phyloP scores from a whole-genome alignment of 1,284 basidiomycete genomes.

The Albatrellus sp. region DNA sequence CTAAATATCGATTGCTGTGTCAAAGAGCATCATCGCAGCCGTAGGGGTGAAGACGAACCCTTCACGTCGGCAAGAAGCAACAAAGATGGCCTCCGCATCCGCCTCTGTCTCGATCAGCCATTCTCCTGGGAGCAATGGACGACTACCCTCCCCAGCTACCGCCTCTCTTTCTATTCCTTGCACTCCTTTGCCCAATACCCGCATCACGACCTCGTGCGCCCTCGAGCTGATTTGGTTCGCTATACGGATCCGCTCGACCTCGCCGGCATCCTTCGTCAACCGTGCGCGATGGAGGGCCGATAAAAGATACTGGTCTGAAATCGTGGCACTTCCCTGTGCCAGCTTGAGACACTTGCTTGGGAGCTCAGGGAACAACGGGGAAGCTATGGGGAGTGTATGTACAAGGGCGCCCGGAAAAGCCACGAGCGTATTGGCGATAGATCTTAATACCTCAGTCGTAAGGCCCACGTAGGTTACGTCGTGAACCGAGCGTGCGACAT shows the following conservation, averaged over 20 bases:
- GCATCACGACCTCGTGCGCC: conserved; percentile 85
- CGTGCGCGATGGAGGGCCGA: conserved; percentile 67
- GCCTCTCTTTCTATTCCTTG: conserved; percentile 34
- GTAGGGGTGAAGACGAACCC: conserved; percentile 37
- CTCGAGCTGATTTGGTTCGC: conserved; percentile 79
- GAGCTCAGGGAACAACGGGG: conserved; percentile 43
- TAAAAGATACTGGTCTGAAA: conserved; percentile 52
- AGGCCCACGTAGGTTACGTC: conserved; percentile 49
- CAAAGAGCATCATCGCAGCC: not conserved
- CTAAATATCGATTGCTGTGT: conserved; percentile 22
- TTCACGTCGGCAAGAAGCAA: conserved; percentile 74
- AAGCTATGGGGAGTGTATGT: conserved; percentile 48
- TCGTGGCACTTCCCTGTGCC: conserved; percentile 22
- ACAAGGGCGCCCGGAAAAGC: conserved; percentile 46
- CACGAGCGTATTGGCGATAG: conserved; percentile 41
- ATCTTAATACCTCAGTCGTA: conserved; percentile 32
- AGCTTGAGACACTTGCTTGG: conserved; percentile 28
- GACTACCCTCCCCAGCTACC: conserved; percentile 32
- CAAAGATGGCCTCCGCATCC: conserved; percentile 85
- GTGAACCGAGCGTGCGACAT: conserved; percentile 40
- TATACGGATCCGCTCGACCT: conserved; percentile 62
- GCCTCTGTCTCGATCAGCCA: conserved; percentile 86
- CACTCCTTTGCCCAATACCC: conserved; percentile 71
- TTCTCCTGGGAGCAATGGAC: conserved; percentile 54
- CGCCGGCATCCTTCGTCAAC: conserved; percentile 61